These are phyloP conservation scores for Colletotrichum tropicicola DNA, from an alignment of 2,329 filamentous ascomycete species.

Conservation along the genomic window DNA sequence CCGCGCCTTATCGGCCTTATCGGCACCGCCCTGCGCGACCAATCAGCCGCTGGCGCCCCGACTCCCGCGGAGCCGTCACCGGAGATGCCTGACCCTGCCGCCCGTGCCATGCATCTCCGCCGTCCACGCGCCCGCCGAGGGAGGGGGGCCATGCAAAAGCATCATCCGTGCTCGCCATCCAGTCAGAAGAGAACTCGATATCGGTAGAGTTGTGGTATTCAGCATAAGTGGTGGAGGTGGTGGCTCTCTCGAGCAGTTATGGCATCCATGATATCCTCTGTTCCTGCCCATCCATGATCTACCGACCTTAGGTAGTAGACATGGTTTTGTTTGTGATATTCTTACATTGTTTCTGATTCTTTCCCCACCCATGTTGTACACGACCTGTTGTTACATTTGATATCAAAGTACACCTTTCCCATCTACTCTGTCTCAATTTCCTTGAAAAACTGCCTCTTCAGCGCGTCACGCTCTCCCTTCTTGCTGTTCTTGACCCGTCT, in stretches of 20 bases:
- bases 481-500: constrained; percentile 53
- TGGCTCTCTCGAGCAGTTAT: background rate
- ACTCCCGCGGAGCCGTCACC: constrained; percentile 30
- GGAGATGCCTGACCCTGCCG: constrained; percentile 15
- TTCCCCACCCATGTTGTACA: constrained; percentile 21
- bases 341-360: constrained; percentile 10
- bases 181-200: background rate
- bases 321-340: constrained; percentile 10
- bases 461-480: constrained; percentile 45
- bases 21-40: constrained; percentile 15
- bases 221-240: background rate
- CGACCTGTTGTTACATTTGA: constrained; percentile 3
- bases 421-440: constrained; percentile 39
- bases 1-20: constrained; percentile 26
- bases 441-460: constrained; percentile 44
- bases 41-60: constrained; percentile 28
- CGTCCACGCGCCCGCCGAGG: too few species aligned
- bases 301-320: background rate
- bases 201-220: constrained; percentile 17
- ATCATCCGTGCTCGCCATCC: too few species aligned
- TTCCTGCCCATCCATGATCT: background rate
- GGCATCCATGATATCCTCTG: constrained; percentile 6
- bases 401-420: background rate
- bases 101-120: constrained; percentile 10
- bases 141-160: too few species aligned